Evolutionary conservation across 1,139 yeast species (phyloP).

Genomic region (Saccharomyces hybrid): DNA sequence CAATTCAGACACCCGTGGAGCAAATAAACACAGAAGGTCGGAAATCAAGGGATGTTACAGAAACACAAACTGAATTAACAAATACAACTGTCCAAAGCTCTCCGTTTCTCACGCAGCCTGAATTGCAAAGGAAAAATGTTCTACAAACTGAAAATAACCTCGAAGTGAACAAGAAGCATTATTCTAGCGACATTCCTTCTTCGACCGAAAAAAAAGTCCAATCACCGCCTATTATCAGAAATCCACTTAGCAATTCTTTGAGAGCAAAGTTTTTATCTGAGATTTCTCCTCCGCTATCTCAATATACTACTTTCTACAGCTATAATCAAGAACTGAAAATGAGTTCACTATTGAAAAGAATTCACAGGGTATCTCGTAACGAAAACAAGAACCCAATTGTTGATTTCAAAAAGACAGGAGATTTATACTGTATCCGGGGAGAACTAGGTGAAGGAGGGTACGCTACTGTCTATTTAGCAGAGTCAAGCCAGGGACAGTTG

Average conservation of each 20-base stretch:
- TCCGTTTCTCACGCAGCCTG: slow-evolving; percentile 27
- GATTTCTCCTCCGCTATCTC: slow-evolving; percentile 29
- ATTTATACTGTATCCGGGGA: slow-evolving; percentile 48
- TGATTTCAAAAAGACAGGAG: slow-evolving; percentile 38
- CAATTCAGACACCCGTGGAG: slow-evolving; percentile 29
- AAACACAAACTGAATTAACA: slow-evolving; percentile 6
- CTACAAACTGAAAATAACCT: slow-evolving; percentile 5
- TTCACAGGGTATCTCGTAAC: slow-evolving; percentile 33
- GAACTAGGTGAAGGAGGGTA: slow-evolving; percentile 76
- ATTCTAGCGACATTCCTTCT: slow-evolving; percentile 13
- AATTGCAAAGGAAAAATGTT: background rate
- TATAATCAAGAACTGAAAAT: slow-evolving; percentile 31
- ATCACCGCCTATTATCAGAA: slow-evolving; percentile 1
- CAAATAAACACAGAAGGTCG: slow-evolving; percentile 13
- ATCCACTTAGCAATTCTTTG: background rate
- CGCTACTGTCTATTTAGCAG: slow-evolving; percentile 72
- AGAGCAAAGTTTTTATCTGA: slow-evolving; percentile 11
- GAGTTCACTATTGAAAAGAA: slow-evolving; percentile 34
- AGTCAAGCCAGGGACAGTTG: slow-evolving; percentile 49
- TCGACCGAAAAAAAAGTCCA: slow-evolving; percentile 22
- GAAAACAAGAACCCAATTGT: slow-evolving; percentile 34
- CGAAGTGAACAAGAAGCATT: background rate
- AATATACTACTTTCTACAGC: slow-evolving; percentile 30
- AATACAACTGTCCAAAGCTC: slow-evolving; percentile 19
- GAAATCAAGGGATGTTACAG: slow-evolving; percentile 3